phyloP scores from a whole-genome alignment of 169 alveolate genomes.

The Cryptosporidium ryanae region DNA sequence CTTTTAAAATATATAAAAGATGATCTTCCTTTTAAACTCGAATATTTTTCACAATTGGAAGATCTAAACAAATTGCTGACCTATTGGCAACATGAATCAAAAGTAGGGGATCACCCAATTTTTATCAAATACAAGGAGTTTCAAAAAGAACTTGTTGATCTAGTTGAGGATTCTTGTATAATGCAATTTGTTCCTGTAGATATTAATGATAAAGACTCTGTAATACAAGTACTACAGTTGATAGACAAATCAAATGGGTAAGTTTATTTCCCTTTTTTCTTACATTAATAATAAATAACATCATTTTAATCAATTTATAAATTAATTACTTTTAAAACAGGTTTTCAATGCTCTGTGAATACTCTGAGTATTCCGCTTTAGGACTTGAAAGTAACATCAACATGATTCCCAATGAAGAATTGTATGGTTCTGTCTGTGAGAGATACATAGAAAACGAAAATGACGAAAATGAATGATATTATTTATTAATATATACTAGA shows the following conservation, averaged over 20 bases:
- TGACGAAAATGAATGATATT: not conserved
- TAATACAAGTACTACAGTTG: conserved; percentile 81
- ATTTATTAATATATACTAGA: not conserved
- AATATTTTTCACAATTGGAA: conserved; percentile 43
- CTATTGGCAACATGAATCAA: conserved; percentile 28
- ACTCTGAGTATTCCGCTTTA: conserved; percentile 78
- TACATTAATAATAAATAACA: conserved; percentile 17
- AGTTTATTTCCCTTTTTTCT: conserved; percentile 56
- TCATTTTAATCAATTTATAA: not conserved
- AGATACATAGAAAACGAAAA: conserved; percentile 28
- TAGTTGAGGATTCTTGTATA: conserved; percentile 80
- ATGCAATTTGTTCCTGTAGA: conserved; percentile 86
- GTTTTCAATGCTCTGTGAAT: conserved; percentile 78
- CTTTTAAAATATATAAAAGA: conserved; percentile 81
- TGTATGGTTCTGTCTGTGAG: conserved; percentile 38
- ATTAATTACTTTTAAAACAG: conserved; percentile 18
- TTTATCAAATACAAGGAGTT: conserved; percentile 80
- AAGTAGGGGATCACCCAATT: conserved; percentile 51
- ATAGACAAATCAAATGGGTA: conserved; percentile 89
- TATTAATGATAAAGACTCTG: conserved; percentile 84
- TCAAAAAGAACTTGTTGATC: conserved; percentile 79
- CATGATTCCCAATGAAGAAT: conserved; percentile 77
- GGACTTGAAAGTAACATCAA: conserved; percentile 77
- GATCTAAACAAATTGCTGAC: conserved; percentile 53
- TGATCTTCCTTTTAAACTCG: conserved; percentile 79